Conservation (phyloP, 768 basidiomycete species). For the Bullera alba region DNA sequence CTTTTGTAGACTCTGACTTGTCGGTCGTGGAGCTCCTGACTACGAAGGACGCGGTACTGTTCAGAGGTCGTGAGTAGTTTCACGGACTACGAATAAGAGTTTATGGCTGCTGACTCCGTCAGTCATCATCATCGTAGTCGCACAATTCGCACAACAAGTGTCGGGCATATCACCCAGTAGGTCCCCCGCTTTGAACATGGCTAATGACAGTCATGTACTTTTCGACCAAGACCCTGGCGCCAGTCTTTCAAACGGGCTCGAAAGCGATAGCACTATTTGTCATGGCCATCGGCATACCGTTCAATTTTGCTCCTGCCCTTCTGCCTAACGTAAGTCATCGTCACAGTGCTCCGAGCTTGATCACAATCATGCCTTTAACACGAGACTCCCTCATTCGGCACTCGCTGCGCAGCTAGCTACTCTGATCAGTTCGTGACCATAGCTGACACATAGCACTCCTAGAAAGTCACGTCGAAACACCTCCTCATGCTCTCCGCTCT, state of each 20-base stretch:
- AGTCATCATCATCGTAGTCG: constrained; percentile 19
- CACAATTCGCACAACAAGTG: constrained; percentile 21
- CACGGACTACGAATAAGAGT: not conserved
- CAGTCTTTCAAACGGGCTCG: constrained; percentile 64
- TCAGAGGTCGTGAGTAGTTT: not conserved
- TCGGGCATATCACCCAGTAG: constrained; percentile 21
- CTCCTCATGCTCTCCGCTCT: constrained; percentile 67
- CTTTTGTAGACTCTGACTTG: not conserved
- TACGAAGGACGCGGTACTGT: no score
- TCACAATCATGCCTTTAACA: no score
- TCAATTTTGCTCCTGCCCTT: constrained; percentile 69
- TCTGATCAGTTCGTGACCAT: no score
- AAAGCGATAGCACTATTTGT: constrained; percentile 74
- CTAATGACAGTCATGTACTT: constrained; percentile 76
- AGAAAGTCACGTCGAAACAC: constrained; percentile 66
- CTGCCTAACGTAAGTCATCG: constrained; percentile 62
- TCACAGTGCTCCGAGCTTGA: no score
- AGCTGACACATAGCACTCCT: not conserved
- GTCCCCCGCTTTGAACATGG: not conserved
- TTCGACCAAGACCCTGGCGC: constrained; percentile 76
- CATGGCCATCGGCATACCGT: constrained; percentile 60
- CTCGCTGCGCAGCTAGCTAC: no score
- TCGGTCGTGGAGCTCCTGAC: not conserved
- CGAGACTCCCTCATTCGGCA: no score
- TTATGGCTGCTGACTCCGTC: not conserved